Conservation (phyloP, 495 filamentous ascomycete species). For the Paragyromitra xinjiangensis region DNA sequence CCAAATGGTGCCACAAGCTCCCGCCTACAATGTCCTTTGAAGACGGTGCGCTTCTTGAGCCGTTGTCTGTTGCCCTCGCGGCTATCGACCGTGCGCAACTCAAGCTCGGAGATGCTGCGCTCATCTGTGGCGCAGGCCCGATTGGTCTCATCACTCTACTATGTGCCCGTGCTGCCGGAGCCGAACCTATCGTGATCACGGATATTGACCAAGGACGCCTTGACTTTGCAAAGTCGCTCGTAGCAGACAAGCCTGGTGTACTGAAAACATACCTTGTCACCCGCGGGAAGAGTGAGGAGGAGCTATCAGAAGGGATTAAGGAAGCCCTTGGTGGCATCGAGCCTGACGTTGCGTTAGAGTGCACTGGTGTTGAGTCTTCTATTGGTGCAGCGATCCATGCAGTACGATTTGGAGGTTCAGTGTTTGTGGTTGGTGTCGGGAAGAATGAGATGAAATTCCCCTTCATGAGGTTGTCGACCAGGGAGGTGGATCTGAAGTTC, state of each 20-base stretch:
- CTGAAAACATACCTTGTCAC: slow-evolving; percentile 82
- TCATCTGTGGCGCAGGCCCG: slow-evolving; percentile 89
- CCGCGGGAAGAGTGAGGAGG: slow-evolving; percentile 70
- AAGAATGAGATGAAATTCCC: slow-evolving; percentile 93
- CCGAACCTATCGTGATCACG: slow-evolving; percentile 85
- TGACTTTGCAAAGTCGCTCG: slow-evolving; percentile 80
- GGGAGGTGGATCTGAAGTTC: slow-evolving; percentile 93
- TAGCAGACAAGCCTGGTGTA: slow-evolving; percentile 63
- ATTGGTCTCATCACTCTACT: slow-evolving; percentile 88
- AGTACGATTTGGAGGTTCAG: slow-evolving; percentile 90
- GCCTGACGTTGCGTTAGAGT: slow-evolving; percentile 82
- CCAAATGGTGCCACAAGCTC: slow-evolving; percentile 93
- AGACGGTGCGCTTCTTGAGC: slow-evolving; percentile 86
- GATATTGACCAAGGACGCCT: slow-evolving; percentile 89
- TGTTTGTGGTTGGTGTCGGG: slow-evolving; percentile 91
- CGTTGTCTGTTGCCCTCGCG: slow-evolving; percentile 83
- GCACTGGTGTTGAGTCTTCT: slow-evolving; percentile 90
- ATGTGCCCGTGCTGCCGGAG: slow-evolving; percentile 82
- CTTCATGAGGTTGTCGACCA: slow-evolving; percentile 88
- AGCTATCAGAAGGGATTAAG: slow-evolving; percentile 73
- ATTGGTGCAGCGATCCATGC: slow-evolving; percentile 85
- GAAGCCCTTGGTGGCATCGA: slow-evolving; percentile 73
- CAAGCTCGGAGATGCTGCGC: slow-evolving; percentile 79
- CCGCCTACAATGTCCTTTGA: slow-evolving; percentile 84
- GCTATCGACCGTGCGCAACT: slow-evolving; percentile 81